phyloP scores from a whole-genome alignment of 129 eudicot genomes.

The Lactuca saligna region DNA sequence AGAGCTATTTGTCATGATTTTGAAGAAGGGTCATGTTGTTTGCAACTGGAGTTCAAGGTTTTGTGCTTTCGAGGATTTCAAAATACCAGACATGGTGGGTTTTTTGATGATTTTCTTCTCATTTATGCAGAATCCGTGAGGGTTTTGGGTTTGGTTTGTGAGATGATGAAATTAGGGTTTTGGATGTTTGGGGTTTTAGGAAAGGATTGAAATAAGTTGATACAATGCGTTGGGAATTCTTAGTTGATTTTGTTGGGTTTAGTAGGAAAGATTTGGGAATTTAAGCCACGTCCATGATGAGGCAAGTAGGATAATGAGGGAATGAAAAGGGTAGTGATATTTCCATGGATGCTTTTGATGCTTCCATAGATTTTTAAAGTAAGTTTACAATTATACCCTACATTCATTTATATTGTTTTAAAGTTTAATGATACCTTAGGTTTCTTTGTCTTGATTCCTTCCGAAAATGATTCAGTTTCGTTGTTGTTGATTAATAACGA shows the following conservation, averaged over 20 bases:
- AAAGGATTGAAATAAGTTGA: constrained; percentile 10
- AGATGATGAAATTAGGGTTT: constrained; percentile 8
- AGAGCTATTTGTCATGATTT: constrained; percentile 68
- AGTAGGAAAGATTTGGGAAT: constrained; percentile 24
- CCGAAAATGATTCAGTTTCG: neutral
- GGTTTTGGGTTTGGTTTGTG: constrained; percentile 9
- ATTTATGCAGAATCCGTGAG: neutral
- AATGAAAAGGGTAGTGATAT: neutral
- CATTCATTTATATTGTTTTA: no score
- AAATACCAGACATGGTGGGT: constrained; percentile 59
- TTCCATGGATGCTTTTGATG: no score
- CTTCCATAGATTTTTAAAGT: no score
- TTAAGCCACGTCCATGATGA: constrained; percentile 22
- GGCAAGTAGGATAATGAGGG: neutral
- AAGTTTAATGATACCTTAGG: no score
- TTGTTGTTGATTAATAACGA: neutral
- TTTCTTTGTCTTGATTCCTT: no score
- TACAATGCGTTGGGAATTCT: constrained; percentile 9
- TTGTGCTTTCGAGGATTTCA: constrained; percentile 61
- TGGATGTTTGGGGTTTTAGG: constrained; percentile 11
- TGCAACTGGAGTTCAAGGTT: constrained; percentile 63
- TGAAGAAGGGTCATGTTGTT: constrained; percentile 69
- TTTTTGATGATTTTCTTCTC: constrained; percentile 9
- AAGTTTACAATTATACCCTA: no score
- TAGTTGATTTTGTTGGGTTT: constrained; percentile 26